Base-by-base conservation (phyloP, 2,329 filamentous ascomycete species). In the Bisporella sp. region DNA sequence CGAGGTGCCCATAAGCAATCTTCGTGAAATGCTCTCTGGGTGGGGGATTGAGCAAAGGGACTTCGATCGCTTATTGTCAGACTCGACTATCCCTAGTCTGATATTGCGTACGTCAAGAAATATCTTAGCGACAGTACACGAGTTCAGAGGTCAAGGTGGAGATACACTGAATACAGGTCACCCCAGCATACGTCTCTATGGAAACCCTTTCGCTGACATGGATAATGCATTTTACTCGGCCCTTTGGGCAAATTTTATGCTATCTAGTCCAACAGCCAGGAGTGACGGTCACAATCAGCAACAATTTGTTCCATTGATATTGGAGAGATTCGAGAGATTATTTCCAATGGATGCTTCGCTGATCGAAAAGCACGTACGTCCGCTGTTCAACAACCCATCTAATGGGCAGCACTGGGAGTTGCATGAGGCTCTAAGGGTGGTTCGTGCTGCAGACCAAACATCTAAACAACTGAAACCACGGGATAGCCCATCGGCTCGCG, bases 61-160 rank as follows among this genome's bases (percentile, higher is more conserved):
- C 68, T 51, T 64, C 68, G 54, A 64, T 59, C 53, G 73, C 70
- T 85, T 85, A 57, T 72, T 95, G 21, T 72, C 74, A 4, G 79
- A 86, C 7, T 84, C 87, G 1, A 71, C 75, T 1, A 79, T 81
- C 1, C 71, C 79, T 3, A 78, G 85, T 49, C 81, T 96, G 57
- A 81, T 90, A 6, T 74, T 87, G 59, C 82, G 90, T 48, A 87
- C 85, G 7, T 83, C 84, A 11, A 82, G 85, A 59, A 96, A 95
- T 67, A 91, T 97, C 57, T 76, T 87, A 59, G 82, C 82, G 43
- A 87, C 87, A 1, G 73, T 89, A 42, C 74, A 82, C 61, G 72
- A 78, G 51, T 69, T 71, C 62, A 65, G 63, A 59, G 65, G 64
- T 57, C 64, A 54, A 37, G 56, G 46, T 62, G 55, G 50, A 47